These are phyloP conservation scores for Thermothelomyces thermophilus DNA, from an alignment of 2,329 filamentous ascomycete genomes.

Conservation along the genomic window DNA sequence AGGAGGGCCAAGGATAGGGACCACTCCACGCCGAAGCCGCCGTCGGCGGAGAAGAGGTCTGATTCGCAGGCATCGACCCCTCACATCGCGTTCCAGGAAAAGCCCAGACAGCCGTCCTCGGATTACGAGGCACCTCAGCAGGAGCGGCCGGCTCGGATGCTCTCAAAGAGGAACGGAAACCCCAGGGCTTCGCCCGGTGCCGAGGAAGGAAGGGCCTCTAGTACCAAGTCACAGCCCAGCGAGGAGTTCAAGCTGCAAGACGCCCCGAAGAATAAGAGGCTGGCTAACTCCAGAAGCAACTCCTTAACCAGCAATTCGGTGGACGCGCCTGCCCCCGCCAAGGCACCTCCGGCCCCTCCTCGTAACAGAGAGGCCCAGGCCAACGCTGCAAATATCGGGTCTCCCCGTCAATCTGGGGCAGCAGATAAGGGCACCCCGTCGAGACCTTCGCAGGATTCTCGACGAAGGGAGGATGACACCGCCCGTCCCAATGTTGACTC, in stretches of 20 bases:
- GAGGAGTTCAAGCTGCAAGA: conserved; percentile 77
- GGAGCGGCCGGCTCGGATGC: conserved; percentile 43
- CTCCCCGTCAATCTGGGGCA: conserved; percentile 30
- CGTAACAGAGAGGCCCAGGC: conserved; percentile 18
- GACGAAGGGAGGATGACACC: conserved; percentile 49
- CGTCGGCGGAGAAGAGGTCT: conserved; percentile 38
- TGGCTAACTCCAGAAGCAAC: conserved; percentile 37
- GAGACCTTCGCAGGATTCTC: conserved; percentile 54
- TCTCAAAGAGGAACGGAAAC: conserved; percentile 37
- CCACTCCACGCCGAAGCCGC: conserved; percentile 48
- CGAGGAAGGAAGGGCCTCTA: conserved; percentile 38
- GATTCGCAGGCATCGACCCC: conserved; percentile 59
- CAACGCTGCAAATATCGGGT: conserved; percentile 25
- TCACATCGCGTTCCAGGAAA: conserved; percentile 91
- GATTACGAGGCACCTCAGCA: conserved; percentile 50
- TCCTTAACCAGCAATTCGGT: conserved; percentile 38
- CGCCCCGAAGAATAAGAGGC: conserved; percentile 59
- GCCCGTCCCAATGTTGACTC: conserved; percentile 39
- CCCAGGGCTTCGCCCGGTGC: conserved; percentile 28
- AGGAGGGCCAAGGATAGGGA: conserved; percentile 49
- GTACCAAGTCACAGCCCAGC: conserved; percentile 29
- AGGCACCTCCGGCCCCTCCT: conserved; percentile 16
- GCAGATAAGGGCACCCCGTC: conserved; percentile 37
- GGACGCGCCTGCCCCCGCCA: conserved; percentile 30
- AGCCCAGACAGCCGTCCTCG: conserved; percentile 59